Base-by-base conservation (phyloP, 768 basidiomycete species). In the Mrakia hoshinonis region DNA sequence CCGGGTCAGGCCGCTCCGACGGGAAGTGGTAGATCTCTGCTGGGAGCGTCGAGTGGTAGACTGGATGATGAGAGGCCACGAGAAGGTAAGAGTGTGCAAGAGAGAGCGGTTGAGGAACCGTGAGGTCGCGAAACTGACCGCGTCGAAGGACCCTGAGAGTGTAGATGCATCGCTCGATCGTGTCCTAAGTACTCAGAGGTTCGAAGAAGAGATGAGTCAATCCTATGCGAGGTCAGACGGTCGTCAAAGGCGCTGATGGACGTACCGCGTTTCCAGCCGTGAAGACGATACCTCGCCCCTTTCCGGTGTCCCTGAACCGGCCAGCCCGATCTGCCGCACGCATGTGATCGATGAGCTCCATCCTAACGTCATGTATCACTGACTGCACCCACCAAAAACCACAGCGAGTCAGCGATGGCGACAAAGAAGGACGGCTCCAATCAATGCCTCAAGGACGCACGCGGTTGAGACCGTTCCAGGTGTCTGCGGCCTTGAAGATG, bases 21-120 rank as follows among this genome's bases (percentile, higher is more conserved):
- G 81, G 79, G 67, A 83, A 83, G 72, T 81, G 81, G 70, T 77
- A 79, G 62, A 80, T 75, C 24, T 78, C 75, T n/a, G 76, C 78
- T n/a, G 79, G 78, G 22, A 80, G 77, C 1, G 69, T 74, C 34
- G 65, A 75, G 26, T 74, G 63, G 74, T 77, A 74, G 38, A 73
- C 73, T 75, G 58, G 1, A 11, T 0, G 47, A 20, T 26, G n/a
- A 3, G 24, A 81, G 76, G 81, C 80, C 15, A 82, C 79, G 43
- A 43, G 15, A 43, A 82, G 77, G 0, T 81, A 80, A 31, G 80
- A 65, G 11, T 77, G 77, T 64, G 72, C 62, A 9, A 77, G 76
- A 26, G 73, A 75, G 7, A 74, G 58, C 38, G 43, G 47, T 12
- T 52, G 67, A 48, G 68, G 47, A 49, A 68, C 67, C n/a, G 51